These are phyloP conservation scores for Cladosporium sp. DNA, from an alignment of 2,329 filamentous ascomycete genomes.

Conservation along the genomic window DNA sequence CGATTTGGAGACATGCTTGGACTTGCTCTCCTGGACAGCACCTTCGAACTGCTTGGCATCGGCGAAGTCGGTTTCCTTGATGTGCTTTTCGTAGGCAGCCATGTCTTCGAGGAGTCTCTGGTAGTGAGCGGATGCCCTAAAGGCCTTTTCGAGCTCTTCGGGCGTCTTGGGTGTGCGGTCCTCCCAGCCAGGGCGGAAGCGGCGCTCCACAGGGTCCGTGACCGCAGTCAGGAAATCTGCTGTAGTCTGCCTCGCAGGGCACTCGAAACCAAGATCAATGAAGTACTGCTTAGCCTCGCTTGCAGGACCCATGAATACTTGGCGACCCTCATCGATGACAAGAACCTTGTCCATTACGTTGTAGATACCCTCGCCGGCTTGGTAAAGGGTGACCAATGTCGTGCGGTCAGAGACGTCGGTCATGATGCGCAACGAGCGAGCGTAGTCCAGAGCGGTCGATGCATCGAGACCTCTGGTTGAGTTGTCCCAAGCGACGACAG, in stretches of 20 bases:
- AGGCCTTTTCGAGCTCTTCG: conserved; percentile 68
- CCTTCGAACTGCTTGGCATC: conserved; percentile 66
- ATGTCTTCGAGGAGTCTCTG: conserved; percentile 64
- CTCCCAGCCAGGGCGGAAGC: conserved; percentile 67
- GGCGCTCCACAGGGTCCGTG: conserved; percentile 71
- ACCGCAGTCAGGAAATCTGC: conserved; percentile 77
- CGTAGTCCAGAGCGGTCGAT: conserved; percentile 76
- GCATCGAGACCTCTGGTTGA: conserved; percentile 78
- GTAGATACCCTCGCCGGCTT: conserved; percentile 70
- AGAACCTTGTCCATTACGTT: conserved; percentile 79
- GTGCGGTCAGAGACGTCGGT: conserved; percentile 74
- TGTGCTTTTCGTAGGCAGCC: conserved; percentile 59
- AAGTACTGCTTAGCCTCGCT: conserved; percentile 67
- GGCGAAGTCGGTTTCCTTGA: conserved; percentile 59
- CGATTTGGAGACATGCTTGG: conserved; percentile 66
- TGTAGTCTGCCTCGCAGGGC: conserved; percentile 66
- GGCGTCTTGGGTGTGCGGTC: conserved; percentile 68
- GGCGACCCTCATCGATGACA: conserved; percentile 71
- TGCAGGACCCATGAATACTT: conserved; percentile 66
- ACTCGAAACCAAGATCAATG: conserved; percentile 64
- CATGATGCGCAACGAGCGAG: conserved; percentile 75
- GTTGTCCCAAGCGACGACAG: conserved; percentile 79
- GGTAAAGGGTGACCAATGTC: conserved; percentile 71
- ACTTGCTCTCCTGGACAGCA: conserved; percentile 66
- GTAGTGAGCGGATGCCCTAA: conserved; percentile 64